These are phyloP conservation scores for Quercus cerris DNA, from an alignment of 306 rosid genomes.

Conservation along the genomic window DNA sequence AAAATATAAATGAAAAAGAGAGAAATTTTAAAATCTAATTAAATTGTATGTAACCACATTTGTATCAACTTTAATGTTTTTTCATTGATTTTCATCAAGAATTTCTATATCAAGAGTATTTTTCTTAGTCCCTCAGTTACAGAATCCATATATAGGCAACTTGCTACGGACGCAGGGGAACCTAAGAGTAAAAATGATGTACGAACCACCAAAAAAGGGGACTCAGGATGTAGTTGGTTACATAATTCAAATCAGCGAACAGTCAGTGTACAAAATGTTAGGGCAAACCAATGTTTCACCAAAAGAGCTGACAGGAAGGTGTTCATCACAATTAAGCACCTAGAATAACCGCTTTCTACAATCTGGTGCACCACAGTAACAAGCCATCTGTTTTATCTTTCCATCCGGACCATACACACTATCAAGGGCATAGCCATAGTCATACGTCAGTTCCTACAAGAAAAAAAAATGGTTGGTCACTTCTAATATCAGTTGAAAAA, in stretches of 20 bases:
- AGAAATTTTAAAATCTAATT: not conserved
- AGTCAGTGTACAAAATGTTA: not conserved
- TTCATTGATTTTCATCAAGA: conserved; percentile 24
- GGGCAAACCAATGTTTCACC: not conserved
- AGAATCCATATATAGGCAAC: conserved; percentile 1
- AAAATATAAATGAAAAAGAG: not conserved
- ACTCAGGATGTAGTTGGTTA: not conserved
- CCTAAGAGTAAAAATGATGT: not conserved
- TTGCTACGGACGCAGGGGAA: conserved; percentile 15
- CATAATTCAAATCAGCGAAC: not conserved
- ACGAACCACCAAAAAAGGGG: not conserved
- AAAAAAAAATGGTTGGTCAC: not conserved
- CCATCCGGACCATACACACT: conserved; percentile 80
- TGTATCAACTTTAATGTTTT: not conserved
- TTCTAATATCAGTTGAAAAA: not conserved
- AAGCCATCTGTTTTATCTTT: conserved; percentile 67
- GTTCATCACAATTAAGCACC: conserved; percentile 2
- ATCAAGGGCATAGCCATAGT: conserved; percentile 89
- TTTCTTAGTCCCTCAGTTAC: conserved; percentile 9
- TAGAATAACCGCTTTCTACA: conserved; percentile 77
- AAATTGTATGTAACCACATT: not conserved
- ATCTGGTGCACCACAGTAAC: conserved; percentile 89
- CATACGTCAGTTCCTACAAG: conserved; percentile 84
- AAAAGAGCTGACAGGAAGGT: not conserved
- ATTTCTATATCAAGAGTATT: not conserved